These are phyloP conservation scores for Cladosporium sp. DNA, from an alignment of 2,329 filamentous ascomycete genomes.

Conservation along the genomic window DNA sequence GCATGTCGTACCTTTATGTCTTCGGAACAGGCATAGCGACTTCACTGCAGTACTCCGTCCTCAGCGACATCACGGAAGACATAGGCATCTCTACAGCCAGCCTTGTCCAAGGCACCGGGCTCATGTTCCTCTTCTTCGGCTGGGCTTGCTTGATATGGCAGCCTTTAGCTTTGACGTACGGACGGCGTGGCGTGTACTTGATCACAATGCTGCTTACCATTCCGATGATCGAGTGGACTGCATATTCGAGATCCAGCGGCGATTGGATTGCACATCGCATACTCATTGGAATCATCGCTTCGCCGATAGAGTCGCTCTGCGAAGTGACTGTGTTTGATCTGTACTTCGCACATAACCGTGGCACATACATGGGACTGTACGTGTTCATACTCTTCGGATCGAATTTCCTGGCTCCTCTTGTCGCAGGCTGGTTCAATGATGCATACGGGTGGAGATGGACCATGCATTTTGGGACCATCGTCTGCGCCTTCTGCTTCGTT, in stretches of 20 bases:
- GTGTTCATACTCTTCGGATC: constrained; percentile 27
- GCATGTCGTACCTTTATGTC: constrained; percentile 47
- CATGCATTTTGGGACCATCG: constrained; percentile 54
- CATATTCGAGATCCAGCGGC: constrained; percentile 46
- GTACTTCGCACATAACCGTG: constrained; percentile 34
- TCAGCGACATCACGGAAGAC: constrained; percentile 49
- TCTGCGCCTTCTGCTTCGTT: constrained; percentile 51
- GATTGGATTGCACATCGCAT: constrained; percentile 51
- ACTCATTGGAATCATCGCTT: constrained; percentile 49
- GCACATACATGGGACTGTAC: constrained; percentile 32
- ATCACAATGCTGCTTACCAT: constrained; percentile 43
- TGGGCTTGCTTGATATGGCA: constrained; percentile 55
- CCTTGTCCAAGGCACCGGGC: constrained; percentile 33
- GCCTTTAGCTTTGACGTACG: constrained; percentile 54
- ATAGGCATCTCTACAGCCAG: constrained; percentile 47
- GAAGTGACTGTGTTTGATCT: constrained; percentile 36
- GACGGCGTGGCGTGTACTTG: constrained; percentile 51
- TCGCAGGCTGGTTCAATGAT: constrained; percentile 53
- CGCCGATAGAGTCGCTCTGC: constrained; percentile 52
- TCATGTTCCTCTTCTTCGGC: constrained; percentile 35
- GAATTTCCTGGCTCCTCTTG: constrained; percentile 41
- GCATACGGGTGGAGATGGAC: constrained; percentile 53
- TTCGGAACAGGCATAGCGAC: constrained; percentile 52
- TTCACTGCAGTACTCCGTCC: constrained; percentile 52
- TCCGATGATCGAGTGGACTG: constrained; percentile 45